phyloP scores from a whole-genome alignment of 345 rosid genomes.

The Camelina laxa region DNA sequence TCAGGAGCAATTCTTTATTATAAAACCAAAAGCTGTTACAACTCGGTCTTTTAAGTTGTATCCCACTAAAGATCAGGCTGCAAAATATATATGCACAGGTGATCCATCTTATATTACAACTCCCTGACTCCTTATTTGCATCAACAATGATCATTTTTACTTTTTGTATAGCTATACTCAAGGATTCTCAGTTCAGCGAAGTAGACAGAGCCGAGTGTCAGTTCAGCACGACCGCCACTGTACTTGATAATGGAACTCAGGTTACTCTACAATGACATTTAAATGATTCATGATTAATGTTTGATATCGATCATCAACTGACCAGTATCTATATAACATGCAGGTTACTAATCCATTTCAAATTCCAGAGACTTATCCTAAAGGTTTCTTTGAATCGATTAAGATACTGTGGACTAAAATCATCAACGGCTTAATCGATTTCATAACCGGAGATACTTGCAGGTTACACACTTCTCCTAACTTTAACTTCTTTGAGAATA shows the following conservation, averaged over 20 bases:
- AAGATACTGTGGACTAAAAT: conserved; percentile 57
- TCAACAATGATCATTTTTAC: conserved; percentile 24
- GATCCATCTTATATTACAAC: background rate
- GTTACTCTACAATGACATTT: conserved; percentile 34
- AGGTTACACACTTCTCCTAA: conserved; percentile 51
- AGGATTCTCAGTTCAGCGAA: conserved; percentile 84
- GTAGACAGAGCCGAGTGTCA: conserved; percentile 93
- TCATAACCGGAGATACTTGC: conserved; percentile 83
- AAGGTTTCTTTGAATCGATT: conserved; percentile 76
- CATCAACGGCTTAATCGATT: conserved; percentile 71
- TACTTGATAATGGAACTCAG: conserved; percentile 88
- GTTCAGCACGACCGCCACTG: conserved; percentile 80
- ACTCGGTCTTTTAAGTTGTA: conserved; percentile 74
- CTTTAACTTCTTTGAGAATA: background rate
- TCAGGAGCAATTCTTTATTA: conserved; percentile 90
- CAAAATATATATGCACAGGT: conserved; percentile 77
- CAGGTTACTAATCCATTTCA: conserved; percentile 69
- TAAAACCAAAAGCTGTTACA: conserved; percentile 70
- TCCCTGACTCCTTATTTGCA: background rate
- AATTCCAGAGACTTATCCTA: conserved; percentile 57
- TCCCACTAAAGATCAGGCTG: conserved; percentile 86
- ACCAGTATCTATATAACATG: conserved; percentile 24
- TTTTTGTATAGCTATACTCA: conserved; percentile 68
- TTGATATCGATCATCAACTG: background rate
- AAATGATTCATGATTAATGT: conserved; percentile 1